Percentiles rank a stretch among this genome's conserved stretches.
Conservation (phyloP, 192 early-diverging fungal species). For the Coemansia sp. region DNA sequence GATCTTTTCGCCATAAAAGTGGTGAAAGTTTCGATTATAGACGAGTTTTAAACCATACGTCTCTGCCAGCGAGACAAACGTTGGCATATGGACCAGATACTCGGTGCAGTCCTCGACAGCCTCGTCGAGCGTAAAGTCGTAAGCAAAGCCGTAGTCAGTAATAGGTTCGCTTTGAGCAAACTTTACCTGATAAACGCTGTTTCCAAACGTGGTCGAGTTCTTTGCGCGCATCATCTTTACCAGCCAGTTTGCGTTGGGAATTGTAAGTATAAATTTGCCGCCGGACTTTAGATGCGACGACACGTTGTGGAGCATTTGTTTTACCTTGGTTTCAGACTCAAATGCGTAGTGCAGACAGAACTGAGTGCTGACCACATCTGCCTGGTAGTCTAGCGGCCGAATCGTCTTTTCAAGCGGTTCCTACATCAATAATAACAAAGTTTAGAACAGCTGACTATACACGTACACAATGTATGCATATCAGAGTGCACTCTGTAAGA, state of each 20-base stretch:
- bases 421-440: conserved; percentile 14
- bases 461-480: not conserved
- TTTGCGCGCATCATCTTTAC: conserved; percentile 61
- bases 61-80: conserved; percentile 72
- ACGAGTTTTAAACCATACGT: conserved; percentile 80
- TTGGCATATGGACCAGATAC: conserved; percentile 85
- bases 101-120: conserved; percentile 97
- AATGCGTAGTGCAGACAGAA: conserved; percentile 98
- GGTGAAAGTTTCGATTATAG: conserved; percentile 78
- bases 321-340: conserved; percentile 76
- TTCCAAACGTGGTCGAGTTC: conserved; percentile 70
- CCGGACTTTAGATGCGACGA: conserved; percentile 63
- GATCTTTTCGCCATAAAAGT: conserved; percentile 68
- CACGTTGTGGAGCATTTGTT: conserved; percentile 81
- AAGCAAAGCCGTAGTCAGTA: conserved; percentile 75
- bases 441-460: not conserved
- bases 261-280: conserved; percentile 88
- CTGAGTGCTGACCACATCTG: conserved; percentile 91
- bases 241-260: conserved; percentile 89
- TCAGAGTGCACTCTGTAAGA: not conserved
- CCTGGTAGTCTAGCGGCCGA: conserved; percentile 52
- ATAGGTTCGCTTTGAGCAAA: conserved; percentile 72
- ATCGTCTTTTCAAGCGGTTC: conserved; percentile 59
- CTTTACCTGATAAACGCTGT: conserved; percentile 80
- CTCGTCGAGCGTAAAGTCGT: conserved; percentile 89